phyloP scores from a whole-genome alignment of 768 basidiomycete genomes.

The Russula virescens region DNA sequence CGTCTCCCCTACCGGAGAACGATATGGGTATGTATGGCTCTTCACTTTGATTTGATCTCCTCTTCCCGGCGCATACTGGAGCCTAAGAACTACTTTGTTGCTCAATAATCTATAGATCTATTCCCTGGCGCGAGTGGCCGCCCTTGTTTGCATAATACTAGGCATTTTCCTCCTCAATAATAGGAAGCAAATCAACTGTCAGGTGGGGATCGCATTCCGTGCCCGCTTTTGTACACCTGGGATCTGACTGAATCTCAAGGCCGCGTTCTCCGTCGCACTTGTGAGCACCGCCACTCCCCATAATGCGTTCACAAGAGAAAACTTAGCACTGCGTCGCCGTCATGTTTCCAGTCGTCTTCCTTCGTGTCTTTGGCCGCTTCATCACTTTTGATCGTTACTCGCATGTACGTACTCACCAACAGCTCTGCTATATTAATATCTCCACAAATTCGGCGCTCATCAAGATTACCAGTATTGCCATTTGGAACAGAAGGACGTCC shows the following conservation, averaged over 20 bases:
- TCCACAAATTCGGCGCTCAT: not conserved
- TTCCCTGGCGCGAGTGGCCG: not conserved
- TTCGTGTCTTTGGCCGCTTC: not conserved
- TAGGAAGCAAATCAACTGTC: not conserved
- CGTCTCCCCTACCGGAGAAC: constrained; percentile 1
- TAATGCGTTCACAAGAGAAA: no score
- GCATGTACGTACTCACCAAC: not conserved
- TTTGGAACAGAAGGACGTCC: not conserved
- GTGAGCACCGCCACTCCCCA: not conserved
- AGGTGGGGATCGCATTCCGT: not conserved
- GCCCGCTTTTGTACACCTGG: no score
- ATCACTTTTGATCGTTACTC: not conserved
- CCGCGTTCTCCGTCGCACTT: not conserved
- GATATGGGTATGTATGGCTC: not conserved
- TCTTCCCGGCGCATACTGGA: no score
- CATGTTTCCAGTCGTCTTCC: not conserved
- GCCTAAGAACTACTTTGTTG: not conserved
- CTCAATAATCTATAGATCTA: not conserved
- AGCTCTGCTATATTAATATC: not conserved
- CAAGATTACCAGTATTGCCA: not conserved
- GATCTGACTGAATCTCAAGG: not conserved
- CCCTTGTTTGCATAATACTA: constrained; percentile 1
- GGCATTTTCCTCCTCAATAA: not conserved
- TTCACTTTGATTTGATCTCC: no score
- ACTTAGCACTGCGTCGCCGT: no score